Base-by-base conservation (phyloP, 2,329 filamentous ascomycete species). In the Aspergillus quadrilineatus region DNA sequence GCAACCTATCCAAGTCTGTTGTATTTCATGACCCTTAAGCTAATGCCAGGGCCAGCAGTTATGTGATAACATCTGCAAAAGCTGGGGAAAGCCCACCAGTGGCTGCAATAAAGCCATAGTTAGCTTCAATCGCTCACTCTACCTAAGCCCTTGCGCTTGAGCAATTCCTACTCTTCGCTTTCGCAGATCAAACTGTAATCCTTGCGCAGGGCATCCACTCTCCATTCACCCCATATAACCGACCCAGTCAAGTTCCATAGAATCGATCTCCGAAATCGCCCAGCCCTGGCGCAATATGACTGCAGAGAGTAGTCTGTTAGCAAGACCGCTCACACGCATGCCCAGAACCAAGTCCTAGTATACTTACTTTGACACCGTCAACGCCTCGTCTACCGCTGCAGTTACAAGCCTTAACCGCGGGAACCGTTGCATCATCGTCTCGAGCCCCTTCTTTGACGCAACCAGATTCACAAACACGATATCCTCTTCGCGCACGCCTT, bases 261-360 rank as follows among this genome's bases (percentile, higher is more conserved):
- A 67, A 74, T 6, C 71, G 62, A 49, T 75, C 72, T 6, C 72
- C 72, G 56, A 75, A 75, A 47, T 75, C 72, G 12, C 72, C 72
- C 43, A 75, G 48, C 1, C 72, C 72, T 36, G 72, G 72, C 14
- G 63, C 63, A 53, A 75, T 73, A 55, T 72, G 71, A 43, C 71
- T 74, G 49, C 4, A 22, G 6, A 7, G 53, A 15, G 58, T 44
- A 30, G 50, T 28, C 9, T 6, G 26, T 15, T 26, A 42, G 17
- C 14, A 10, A 37, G 2, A 37, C 34, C 14, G 26, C 3, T 5
- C 4, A 28, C 17, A 26, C 2, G 1, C 4, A 14, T 43, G 5
- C 7, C 22, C 15, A 42, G 14, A 34, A 34, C 30, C 30, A 7
- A 34, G 5, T 10, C 30, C 4, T 10, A 34, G 5, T 10, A 34